Evolutionary conservation across 2,329 filamentous ascomycete genomes (phyloP), one percentile per base, ranked within the genome.

Genomic region (Teratosphaeria gauchensis): DNA sequence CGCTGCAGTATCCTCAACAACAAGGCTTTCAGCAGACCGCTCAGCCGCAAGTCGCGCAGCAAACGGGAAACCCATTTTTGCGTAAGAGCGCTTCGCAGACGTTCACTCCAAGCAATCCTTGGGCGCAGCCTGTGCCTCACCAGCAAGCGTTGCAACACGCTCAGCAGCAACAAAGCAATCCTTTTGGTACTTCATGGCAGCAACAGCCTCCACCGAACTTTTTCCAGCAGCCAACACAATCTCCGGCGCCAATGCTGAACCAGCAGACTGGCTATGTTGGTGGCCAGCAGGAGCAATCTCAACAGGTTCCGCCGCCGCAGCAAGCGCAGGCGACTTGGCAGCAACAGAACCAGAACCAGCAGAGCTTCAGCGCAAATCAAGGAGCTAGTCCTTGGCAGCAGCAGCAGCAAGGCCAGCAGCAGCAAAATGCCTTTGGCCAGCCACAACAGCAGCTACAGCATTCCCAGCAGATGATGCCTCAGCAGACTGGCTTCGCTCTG

Each of bases 11-110:
- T 24, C 21, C 51, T 2, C 24, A 28, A 11, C 61, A 63, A 12
- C 54, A 58, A 14, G 42, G 42, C 42, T 21, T 48, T 11, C 64
- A 65, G 48, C 62, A 61, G 55, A 46, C 63, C 31, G 61, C 62
- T 48, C 56, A 59, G 33, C 35, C 68, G 68, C 55, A 68, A 68
- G 59, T 65, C 72, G 72, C 89, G 32, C 81, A 82, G 63, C 82
- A 86, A 65, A 84, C 62, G 4, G 62, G 62, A 32, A 70, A 70
- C 52, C 68, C 68, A 1, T 80, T 80, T 63, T 65, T 80, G 21
- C 74, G 75, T 56, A 72, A 70, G 2, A 67, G 74, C 2, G 67
- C 69, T 58, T 77, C 75, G 38, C 76, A 78, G 61, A 72, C 73
- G 32, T 77, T 78, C 58, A 63, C 73, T 8, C 64, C 75, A 6